Percentiles rank a stretch among this genome's conserved stretches.
These are phyloP conservation scores for Urochloa ruziziensis DNA, from an alignment of 176 grass and related monocot genomes.

Conservation along the genomic window DNA sequence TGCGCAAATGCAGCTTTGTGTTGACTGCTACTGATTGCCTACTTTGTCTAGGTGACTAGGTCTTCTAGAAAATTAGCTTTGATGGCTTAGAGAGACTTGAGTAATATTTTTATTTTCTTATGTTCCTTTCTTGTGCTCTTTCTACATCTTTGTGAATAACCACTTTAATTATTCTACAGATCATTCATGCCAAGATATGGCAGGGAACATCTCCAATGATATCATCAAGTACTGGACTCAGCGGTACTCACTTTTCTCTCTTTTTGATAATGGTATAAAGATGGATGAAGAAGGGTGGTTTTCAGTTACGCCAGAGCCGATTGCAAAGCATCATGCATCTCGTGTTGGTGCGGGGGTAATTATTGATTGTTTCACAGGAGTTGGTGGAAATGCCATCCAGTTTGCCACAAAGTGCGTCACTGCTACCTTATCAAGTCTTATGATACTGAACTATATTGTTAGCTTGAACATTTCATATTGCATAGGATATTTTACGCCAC, in stretches of 20 bases:
- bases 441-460: slow-evolving; percentile 22
- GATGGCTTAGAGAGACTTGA: background rate
- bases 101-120: background rate
- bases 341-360: slow-evolving; percentile 51
- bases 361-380: slow-evolving; percentile 89
- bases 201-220: slow-evolving; percentile 41
- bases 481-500: background rate
- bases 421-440: slow-evolving; percentile 22
- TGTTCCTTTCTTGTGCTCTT: background rate
- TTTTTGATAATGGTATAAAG: slow-evolving; percentile 82
- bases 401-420: slow-evolving; percentile 71
- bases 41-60: background rate
- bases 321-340: slow-evolving; percentile 92
- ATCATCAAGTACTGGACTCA: slow-evolving; percentile 89
- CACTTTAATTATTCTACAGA: slow-evolving; percentile 27
- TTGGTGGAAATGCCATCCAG: slow-evolving; percentile 95
- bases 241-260: slow-evolving; percentile 88
- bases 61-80: background rate
- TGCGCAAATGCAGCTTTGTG: slow-evolving; percentile 1
- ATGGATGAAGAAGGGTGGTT: slow-evolving; percentile 99
- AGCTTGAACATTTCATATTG: background rate
- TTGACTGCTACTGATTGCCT: background rate
- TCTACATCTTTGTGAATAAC: slow-evolving; percentile 26
- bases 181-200: slow-evolving; percentile 39
- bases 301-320: slow-evolving; percentile 88